Evolutionary conservation across 2,329 filamentous ascomycete species (phyloP).

Genomic region (Cyphellophora attinorum): DNA sequence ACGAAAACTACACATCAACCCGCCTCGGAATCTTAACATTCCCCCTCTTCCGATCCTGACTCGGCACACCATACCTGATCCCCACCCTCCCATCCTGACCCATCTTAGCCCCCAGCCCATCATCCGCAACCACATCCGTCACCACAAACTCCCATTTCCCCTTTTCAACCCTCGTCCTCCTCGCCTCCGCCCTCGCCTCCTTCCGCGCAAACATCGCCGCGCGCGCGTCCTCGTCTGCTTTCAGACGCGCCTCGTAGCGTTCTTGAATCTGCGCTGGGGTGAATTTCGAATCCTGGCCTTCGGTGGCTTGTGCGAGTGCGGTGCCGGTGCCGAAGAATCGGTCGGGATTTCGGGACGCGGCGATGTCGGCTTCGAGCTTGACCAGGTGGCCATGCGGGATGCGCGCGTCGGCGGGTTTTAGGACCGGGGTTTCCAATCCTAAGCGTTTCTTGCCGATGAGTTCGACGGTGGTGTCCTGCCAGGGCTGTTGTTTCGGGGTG

Average conservation of each 20-base stretch:
- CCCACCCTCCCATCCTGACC: slow-evolving; percentile 46
- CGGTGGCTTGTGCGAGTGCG: too few species aligned
- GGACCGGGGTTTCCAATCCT: slow-evolving; percentile 35
- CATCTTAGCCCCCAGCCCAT: slow-evolving; percentile 45
- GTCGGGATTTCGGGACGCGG: slow-evolving; percentile 25
- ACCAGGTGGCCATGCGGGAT: slow-evolving; percentile 56
- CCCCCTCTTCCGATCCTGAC: slow-evolving; percentile 53
- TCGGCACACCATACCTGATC: slow-evolving; percentile 52
- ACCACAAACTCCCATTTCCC: slow-evolving; percentile 53
- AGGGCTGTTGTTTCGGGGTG: slow-evolving; percentile 17
- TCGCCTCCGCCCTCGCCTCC: slow-evolving; percentile 28
- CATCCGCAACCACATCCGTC: slow-evolving; percentile 43
- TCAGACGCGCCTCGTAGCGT: slow-evolving; percentile 36
- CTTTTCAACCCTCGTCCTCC: slow-evolving; percentile 25
- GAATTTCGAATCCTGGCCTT: too few species aligned
- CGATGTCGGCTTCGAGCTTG: slow-evolving; percentile 38
- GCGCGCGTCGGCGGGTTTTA: slow-evolving; percentile 53
- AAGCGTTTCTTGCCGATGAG: slow-evolving; percentile 33
- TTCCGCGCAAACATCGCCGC: slow-evolving; percentile 33
- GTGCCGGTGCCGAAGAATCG: slow-evolving; percentile 18
- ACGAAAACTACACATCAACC: slow-evolving; percentile 37
- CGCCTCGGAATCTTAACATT: slow-evolving; percentile 53
- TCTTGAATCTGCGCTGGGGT: too few species aligned
- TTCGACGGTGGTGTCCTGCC: slow-evolving; percentile 24
- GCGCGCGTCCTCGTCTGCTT: slow-evolving; percentile 29